Conservation (phyloP, 768 basidiomycete genomes). For the Lentinula boryana region DNA sequence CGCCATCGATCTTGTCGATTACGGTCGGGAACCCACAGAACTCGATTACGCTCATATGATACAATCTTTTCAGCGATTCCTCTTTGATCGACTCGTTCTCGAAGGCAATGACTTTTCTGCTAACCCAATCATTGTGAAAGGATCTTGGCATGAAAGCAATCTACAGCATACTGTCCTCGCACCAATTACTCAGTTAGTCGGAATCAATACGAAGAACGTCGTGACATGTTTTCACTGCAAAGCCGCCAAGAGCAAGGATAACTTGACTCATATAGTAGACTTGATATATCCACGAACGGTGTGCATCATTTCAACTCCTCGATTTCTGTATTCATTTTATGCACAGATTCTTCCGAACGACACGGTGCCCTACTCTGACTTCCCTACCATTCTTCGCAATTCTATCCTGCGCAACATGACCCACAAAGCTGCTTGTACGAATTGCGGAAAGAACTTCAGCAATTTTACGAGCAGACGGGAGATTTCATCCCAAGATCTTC, state of each 20-base stretch:
- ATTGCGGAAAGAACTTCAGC: conserved; percentile 66
- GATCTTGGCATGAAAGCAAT: conserved; percentile 13
- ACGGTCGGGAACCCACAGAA: conserved; percentile 67
- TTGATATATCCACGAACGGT: conserved; percentile 85
- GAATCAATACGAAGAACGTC: conserved; percentile 71
- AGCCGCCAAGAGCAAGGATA: conserved; percentile 64
- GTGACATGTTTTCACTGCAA: conserved; percentile 75
- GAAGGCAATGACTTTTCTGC: conserved; percentile 54
- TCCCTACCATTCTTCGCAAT: conserved; percentile 61
- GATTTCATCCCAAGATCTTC: conserved; percentile 59
- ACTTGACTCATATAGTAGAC: conserved; percentile 80
- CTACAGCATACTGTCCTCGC: conserved; percentile 39
- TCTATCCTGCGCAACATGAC: conserved; percentile 78
- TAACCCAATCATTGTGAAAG: conserved; percentile 48
- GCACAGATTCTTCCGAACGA: conserved; percentile 21
- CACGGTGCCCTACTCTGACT: conserved; percentile 36
- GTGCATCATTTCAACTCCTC: conserved; percentile 8
- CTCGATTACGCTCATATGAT: conserved; percentile 85
- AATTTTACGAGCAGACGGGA: conserved; percentile 68
- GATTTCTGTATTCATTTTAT: background rate
- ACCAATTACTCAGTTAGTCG: conserved; percentile 82
- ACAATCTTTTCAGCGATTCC: conserved; percentile 91
- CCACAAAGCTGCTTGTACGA: conserved; percentile 83
- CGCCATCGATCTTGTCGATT: conserved; percentile 86
- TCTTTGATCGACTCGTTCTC: conserved; percentile 75